Evolutionary conservation across 345 rosid species (phyloP), one percentile per base, ranked within the genome.

Genomic region (Eucalyptus polybractea): DNA sequence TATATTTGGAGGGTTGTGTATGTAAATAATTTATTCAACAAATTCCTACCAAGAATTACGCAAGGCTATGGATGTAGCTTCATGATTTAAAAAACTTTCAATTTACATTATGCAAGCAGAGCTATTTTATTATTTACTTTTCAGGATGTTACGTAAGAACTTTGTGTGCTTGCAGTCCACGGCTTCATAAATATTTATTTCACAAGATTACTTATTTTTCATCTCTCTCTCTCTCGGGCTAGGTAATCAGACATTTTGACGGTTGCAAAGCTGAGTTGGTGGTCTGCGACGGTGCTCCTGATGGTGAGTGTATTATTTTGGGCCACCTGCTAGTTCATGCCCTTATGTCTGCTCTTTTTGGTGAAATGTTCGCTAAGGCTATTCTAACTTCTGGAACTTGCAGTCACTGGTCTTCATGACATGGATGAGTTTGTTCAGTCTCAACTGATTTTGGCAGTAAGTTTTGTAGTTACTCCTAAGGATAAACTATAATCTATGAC

Each of bases 391-490:
- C 92, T 88, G 50, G 91, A 86, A 56, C 92, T 93, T 92, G 91
- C 93, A 97, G 99, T 98, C 86, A 97, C 99, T 12, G 99, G 99
- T 91, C 97, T 98, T 92, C 99, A 97, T 90, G 99, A 98, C 93
- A 95, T 97, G 99, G 99, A 98, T 94, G 99, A 98, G 92, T 97
- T 95, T 94, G 99, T 97, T 88, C 99, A 98, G 91, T 98, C 98
- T 25, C 99, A 98, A 87, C 98, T 97, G 80, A 97, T 97, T 88
- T 94, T 97, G 19, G 99, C 99, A 7, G 99, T 97, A 94, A 96
- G 97, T 91, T 44, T 88, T 67, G 87, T 7, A 33, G 53, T 86
- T 89, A 50, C 86, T 42, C 87, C 6, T 33, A 25, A 37, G 29
- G 53, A 81, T 49, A n/a, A 42, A 80, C 37, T 60, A 15, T 49